Evolutionary conservation across 1,284 basidiomycete species (phyloP).

Genomic region (Trametes polyzona): DNA sequence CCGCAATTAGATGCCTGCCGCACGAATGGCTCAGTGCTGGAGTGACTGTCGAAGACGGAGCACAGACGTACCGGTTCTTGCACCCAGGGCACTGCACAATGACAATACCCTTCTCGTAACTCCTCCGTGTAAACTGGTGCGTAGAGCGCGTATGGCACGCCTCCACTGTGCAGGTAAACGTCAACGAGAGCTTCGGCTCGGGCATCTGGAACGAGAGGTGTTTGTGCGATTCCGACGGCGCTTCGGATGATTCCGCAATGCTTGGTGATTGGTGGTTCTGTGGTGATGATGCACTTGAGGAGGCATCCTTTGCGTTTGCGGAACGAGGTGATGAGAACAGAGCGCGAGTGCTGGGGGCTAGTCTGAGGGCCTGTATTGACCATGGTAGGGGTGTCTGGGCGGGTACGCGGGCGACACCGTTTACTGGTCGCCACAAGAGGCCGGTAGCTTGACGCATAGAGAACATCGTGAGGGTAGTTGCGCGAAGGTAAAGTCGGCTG

Average conservation of each 20-base stretch:
- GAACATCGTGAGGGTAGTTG: background rate
- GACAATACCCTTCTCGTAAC: constrained; percentile 90
- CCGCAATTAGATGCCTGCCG: constrained; percentile 83
- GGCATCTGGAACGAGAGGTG: constrained; percentile 24
- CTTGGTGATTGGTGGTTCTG: too few species aligned
- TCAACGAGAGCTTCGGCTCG: constrained; percentile 71
- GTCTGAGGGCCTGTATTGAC: background rate
- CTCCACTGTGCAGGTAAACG: constrained; percentile 87
- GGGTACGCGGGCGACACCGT: background rate
- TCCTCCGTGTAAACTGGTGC: constrained; percentile 85
- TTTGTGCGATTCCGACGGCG: constrained; percentile 15
- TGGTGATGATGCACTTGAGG: background rate
- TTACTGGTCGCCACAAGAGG: constrained; percentile 5
- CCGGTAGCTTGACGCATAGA: constrained; percentile 5
- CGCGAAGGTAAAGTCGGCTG: background rate
- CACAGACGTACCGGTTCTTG: constrained; percentile 79
- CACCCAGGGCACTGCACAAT: constrained; percentile 92
- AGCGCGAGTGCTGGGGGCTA: background rate
- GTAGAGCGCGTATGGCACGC: constrained; percentile 83
- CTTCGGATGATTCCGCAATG: background rate
- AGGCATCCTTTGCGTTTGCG: background rate
- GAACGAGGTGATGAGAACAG: background rate
- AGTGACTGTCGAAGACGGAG: constrained; percentile 10
- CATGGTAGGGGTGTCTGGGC: background rate
- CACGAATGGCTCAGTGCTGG: background rate